A percentile compares a stretch with the other conserved stretches of the same genome.
Conservation (phyloP, 441 rosid species). For the Corymbia citriodora region DNA sequence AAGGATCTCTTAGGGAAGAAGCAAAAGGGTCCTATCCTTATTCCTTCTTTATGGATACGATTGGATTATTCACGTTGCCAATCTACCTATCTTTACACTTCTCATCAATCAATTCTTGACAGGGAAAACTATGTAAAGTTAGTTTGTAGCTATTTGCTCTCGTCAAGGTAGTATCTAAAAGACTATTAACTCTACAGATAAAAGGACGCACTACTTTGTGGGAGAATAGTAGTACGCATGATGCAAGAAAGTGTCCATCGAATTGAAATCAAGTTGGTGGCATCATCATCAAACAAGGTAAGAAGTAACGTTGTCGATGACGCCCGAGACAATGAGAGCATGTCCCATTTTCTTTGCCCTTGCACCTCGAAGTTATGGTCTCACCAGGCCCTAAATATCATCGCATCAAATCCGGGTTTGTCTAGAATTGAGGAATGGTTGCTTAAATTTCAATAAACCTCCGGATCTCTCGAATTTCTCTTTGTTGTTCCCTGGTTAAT, state of each 20-base stretch:
- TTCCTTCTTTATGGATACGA: neutral
- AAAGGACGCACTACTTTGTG: neutral
- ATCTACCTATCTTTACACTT: neutral
- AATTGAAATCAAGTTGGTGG: neutral
- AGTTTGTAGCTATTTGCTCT: neutral
- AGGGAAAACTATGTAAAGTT: neutral
- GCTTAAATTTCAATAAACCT: neutral
- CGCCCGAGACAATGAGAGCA: neutral
- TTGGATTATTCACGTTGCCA: neutral
- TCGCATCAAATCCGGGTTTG: neutral
- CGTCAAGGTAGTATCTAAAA: neutral
- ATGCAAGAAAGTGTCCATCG: neutral
- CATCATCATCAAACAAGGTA: neutral
- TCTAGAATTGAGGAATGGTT: neutral
- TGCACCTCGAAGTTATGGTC: neutral
- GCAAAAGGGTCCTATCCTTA: neutral
- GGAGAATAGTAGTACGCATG: neutral
- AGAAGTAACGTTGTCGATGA: neutral
- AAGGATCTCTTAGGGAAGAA: neutral
- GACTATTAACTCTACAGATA: neutral
- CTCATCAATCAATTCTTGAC: neutral
- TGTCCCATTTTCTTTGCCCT: neutral
- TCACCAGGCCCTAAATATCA: neutral
- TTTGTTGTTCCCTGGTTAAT: neutral
- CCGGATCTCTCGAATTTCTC: neutral